phyloP scores from a whole-genome alignment of 345 rosid species.

The Firmiana major region DNA sequence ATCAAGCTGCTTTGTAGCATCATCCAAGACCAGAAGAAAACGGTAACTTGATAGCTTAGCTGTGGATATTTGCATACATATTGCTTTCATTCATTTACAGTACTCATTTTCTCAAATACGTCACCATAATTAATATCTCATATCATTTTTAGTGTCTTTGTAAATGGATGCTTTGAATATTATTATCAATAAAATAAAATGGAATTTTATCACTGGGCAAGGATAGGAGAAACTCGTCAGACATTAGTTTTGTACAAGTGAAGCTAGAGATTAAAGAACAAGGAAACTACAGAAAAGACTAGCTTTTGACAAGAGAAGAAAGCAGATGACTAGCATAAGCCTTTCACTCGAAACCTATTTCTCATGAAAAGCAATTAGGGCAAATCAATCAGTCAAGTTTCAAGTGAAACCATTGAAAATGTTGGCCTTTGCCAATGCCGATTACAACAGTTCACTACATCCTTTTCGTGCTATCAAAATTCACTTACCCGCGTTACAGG shows the following conservation, averaged over 20 bases:
- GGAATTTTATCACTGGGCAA: no score
- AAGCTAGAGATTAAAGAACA: not conserved
- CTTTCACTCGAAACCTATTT: not conserved
- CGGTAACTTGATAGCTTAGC: no score
- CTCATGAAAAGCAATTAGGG: not conserved
- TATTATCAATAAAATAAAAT: no score
- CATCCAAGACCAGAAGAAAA: not conserved
- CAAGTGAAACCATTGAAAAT: conserved; percentile 24
- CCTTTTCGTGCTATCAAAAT: conserved; percentile 53
- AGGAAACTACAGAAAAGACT: not conserved
- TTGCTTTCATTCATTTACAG: no score
- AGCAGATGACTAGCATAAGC: not conserved
- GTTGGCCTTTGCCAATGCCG: conserved; percentile 35
- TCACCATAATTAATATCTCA: no score
- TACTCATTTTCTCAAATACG: no score
- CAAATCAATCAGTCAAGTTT: not conserved
- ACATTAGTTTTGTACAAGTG: no score
- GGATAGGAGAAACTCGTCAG: no score
- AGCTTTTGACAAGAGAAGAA: not conserved
- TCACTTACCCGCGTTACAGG: conserved; percentile 73
- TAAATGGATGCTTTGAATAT: no score
- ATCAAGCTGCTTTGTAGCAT: not conserved
- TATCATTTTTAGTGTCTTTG: no score
- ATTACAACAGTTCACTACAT: conserved; percentile 54
- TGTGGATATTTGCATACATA: no score